Evolutionary conservation across 208 protist species (phyloP), one percentile per base, ranked within the genome.

Genomic region (Sergeia podlipaevii): DNA sequence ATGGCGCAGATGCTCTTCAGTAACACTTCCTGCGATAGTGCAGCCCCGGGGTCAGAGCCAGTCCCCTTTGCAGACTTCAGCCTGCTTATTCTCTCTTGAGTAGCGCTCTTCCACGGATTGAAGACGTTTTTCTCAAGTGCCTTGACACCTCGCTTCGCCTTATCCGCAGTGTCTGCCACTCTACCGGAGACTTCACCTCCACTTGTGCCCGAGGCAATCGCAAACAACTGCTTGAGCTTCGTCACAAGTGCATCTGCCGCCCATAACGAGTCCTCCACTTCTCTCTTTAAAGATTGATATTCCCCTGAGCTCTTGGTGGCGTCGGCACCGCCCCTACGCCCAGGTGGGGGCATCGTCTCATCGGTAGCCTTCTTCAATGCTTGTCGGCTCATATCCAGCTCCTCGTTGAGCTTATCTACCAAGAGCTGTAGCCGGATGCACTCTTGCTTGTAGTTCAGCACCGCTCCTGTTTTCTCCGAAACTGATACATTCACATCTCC

Each of bases 371-470:
- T 38, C 45, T 33, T 32, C 32, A 68, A n/a, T n/a, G 29, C 11
- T 74, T 74, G 15, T 24, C 20, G 3, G 33, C 46, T 8, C 57
- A 45, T n/a, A 10, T 64, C 23, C 26, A 59, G 43, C 15, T 46
- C 51, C 24, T 59, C 51, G 15, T 23, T 45, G 5, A 73, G 17
- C 39, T 73, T 64, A n/a, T 56, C 50, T 51, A 54, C 24, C 13
- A 64, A 55, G 38, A 58, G 27, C 15, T 29, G 42, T 32, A 79
- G 43, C n/a, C 74, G 27, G 13, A 64, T 57, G 47, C 59, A 78
- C 32, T 60, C 66, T 3, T 21, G 34, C 37, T 74, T 74, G 59
- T 62, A 72, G 59, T 83, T 73, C n/a, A 71, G 41, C 10, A 73
- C 50, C 17, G 55, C 43, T 4, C 65, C 70, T 0, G 70, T 65